phyloP scores from a whole-genome alignment of 208 protist genomes.

The Strigomonas galati region DNA sequence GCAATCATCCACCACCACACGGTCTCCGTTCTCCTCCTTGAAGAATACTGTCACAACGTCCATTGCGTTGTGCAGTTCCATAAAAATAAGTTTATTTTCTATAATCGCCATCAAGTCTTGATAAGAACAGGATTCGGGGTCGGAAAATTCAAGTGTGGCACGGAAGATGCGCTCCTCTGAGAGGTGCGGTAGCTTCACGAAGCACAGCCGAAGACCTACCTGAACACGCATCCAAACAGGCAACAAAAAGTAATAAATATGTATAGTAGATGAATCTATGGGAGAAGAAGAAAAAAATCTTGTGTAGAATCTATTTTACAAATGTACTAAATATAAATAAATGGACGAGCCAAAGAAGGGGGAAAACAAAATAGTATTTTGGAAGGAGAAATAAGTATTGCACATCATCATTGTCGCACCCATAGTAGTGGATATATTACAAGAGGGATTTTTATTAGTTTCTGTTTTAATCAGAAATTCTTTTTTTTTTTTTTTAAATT shows the following conservation, averaged over 20 bases:
- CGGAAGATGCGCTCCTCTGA: conserved; percentile 70
- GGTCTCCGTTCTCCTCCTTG: conserved; percentile 51
- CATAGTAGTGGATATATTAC: too few species aligned
- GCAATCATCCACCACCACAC: conserved; percentile 78
- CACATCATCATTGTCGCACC: too few species aligned
- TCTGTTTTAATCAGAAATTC: too few species aligned
- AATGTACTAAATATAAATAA: too few species aligned
- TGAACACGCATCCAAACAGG: background rate
- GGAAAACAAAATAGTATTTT: too few species aligned
- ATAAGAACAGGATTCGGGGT: conserved; percentile 49
- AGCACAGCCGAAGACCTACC: conserved; percentile 44
- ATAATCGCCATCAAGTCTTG: conserved; percentile 64
- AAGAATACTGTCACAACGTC: conserved; percentile 56
- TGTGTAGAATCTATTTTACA: too few species aligned
- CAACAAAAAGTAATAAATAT: background rate
- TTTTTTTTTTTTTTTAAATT: background rate
- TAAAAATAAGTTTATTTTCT: conserved; percentile 73
- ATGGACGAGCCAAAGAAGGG: too few species aligned
- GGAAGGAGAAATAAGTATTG: too few species aligned
- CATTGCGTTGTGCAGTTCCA: conserved; percentile 46
- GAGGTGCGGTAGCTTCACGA: conserved; percentile 58
- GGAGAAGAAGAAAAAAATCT: background rate
- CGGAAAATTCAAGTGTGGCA: conserved; percentile 27
- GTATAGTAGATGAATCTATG: conserved; percentile 7
- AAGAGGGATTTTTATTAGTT: too few species aligned